Percentiles rank a stretch among this genome's conserved stretches.
Conservation (phyloP, 305 asterid species). For the Euphrasia arctica region DNA sequence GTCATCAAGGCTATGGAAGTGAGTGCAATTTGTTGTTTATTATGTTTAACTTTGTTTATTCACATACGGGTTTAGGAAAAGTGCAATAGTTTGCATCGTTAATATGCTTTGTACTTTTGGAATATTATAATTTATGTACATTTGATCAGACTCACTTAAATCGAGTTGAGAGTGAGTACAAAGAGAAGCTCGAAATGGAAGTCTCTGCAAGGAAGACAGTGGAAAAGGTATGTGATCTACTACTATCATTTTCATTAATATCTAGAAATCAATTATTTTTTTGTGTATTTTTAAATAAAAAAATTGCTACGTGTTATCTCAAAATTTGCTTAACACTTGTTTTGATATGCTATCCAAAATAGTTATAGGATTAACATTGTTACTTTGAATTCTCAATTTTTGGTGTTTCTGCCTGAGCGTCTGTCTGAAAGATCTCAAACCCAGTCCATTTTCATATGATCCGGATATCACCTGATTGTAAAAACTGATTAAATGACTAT, state of each 20-base stretch:
- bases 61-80: neutral
- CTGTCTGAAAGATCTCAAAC: neutral
- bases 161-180: constrained; percentile 70
- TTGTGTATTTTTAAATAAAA: constrained; percentile 9
- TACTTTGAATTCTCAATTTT: neutral
- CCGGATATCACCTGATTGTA: neutral
- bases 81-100: constrained; percentile 11
- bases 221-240: constrained; percentile 56
- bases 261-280: neutral
- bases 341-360: neutral
- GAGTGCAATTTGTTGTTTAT: constrained; percentile 27
- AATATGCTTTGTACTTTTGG: constrained; percentile 16
- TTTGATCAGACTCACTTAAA: constrained; percentile 63
- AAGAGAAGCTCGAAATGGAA: constrained; percentile 81
- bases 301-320: neutral
- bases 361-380: neutral
- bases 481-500: neutral
- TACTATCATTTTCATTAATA: constrained; percentile 15
- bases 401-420: neutral
- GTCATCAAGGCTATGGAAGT: constrained; percentile 96
- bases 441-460: constrained; percentile 6
- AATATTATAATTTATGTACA: constrained; percentile 20
- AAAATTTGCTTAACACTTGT: constrained; percentile 2
- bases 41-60: constrained; percentile 11
- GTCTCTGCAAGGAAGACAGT: constrained; percentile 52